Evolutionary conservation across 2,329 filamentous ascomycete genomes (phyloP).

Genomic region (Alternaria sp.): DNA sequence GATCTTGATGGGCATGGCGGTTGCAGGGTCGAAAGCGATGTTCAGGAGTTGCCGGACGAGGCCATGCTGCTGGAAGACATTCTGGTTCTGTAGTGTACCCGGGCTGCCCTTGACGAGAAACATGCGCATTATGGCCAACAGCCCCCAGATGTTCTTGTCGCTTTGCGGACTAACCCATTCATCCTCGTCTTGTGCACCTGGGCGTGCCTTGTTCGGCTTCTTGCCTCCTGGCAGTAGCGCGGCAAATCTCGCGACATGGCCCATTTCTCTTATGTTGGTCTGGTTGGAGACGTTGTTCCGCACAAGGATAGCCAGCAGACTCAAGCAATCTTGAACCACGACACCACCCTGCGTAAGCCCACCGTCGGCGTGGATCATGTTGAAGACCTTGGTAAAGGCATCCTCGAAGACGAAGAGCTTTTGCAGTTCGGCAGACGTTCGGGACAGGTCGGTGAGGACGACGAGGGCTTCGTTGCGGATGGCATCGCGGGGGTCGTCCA

Average conservation of each 20-base stretch:
- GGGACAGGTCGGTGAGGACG: constrained; percentile 88
- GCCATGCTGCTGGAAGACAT: constrained; percentile 83
- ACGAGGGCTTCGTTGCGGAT: constrained; percentile 83
- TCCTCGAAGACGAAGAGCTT: constrained; percentile 96
- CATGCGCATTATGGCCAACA: constrained; percentile 84
- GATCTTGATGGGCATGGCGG: constrained; percentile 79
- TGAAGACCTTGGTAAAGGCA: constrained; percentile 87
- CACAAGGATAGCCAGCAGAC: constrained; percentile 87
- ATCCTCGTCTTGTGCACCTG: constrained; percentile 67
- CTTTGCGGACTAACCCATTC: constrained; percentile 79
- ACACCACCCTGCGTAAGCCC: constrained; percentile 83
- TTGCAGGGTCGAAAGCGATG: constrained; percentile 77
- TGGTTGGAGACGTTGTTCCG: constrained; percentile 91
- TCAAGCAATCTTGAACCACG: constrained; percentile 90
- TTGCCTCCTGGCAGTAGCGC: constrained; percentile 71
- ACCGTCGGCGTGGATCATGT: constrained; percentile 82
- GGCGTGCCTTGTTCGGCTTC: constrained; percentile 62
- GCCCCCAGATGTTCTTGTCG: constrained; percentile 90
- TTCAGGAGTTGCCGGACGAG: constrained; percentile 81
- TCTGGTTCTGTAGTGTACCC: constrained; percentile 83
- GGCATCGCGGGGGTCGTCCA: constrained; percentile 87
- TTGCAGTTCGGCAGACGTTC: constrained; percentile 85
- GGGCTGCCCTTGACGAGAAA: constrained; percentile 84
- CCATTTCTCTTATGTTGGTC: constrained; percentile 89
- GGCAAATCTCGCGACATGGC: constrained; percentile 76